Evolutionary conservation across 2,329 filamentous ascomycete species (phyloP), one percentile per base, ranked within the genome.

Genomic region (Cladophialophora bantiana): DNA sequence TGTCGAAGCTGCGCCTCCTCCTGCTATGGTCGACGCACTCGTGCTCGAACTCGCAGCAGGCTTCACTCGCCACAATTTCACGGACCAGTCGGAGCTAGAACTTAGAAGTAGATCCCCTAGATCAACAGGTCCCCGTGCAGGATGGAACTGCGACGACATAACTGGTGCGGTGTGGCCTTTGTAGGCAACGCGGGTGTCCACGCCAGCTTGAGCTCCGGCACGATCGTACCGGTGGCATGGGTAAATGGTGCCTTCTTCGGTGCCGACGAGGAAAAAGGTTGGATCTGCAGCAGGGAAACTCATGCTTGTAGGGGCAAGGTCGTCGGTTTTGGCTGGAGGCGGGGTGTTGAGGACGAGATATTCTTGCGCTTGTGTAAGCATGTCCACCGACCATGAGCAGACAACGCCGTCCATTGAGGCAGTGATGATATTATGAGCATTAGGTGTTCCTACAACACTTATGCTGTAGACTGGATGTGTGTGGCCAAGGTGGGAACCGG

Each of bases 371-470:
- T 97, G 93, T 0, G 94, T 93, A 68, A 99, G 91, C 88, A 99
- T 98, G 78, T 99, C 96, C 70, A 97, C 93, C 63, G 92, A 94
- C 95, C 95, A 99, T 56, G 94, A 92, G 78, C 95, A 99, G 50
- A 98, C 93, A 9, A 96, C 93, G 62, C 95, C 95, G 76, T 99
- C 95, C 0, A 95, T 99, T 1, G 93, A 97, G 77, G 93, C 94
- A 38, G 94, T 97, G 73, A 99, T 91, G 77, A 99, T 97, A 78
- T 98, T 99, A 82, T 97, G 97, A 66, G 95, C 95, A 77, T 99
- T 99, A 76, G 98, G 95, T 0, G 96, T 99, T 70, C 95, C 95
- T 58, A 99, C 93, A 63, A 99, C 96, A 69, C 95, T 92, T 65
- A 99, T 88, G 45, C 91, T 93, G 82, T 99, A 99, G 70, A 99